Conservation (phyloP, 1,284 basidiomycete genomes). For the Lentinula novae-zelandiae region DNA sequence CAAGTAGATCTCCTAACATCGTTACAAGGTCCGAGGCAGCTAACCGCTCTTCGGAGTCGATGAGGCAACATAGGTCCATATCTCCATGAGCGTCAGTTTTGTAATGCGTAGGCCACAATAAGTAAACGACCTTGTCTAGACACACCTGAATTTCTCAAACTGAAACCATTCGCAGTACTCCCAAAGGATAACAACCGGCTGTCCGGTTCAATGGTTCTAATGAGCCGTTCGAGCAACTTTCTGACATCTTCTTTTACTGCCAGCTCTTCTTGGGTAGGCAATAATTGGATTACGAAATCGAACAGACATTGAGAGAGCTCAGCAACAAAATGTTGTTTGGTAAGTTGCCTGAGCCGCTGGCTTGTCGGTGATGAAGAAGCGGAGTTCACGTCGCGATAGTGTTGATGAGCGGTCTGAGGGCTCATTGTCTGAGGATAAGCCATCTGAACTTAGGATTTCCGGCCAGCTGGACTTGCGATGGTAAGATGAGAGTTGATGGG, state of each 20-base stretch:
- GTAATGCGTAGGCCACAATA: neutral
- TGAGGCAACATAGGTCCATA: slow-evolving; percentile 97
- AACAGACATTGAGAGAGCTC: slow-evolving; percentile 72
- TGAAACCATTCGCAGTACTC: slow-evolving; percentile 92
- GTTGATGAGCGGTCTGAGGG: slow-evolving; percentile 30
- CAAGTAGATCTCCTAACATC: slow-evolving; percentile 89
- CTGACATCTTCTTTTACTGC: slow-evolving; percentile 95
- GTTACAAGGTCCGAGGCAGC: slow-evolving; percentile 89
- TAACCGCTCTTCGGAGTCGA: slow-evolving; percentile 77
- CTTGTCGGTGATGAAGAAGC: slow-evolving; percentile 16
- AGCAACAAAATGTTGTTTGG: slow-evolving; percentile 58
- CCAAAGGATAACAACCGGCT: slow-evolving; percentile 92
- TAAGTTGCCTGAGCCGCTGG: slow-evolving; percentile 25
- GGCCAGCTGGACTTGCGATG: slow-evolving; percentile 11
- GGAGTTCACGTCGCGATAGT: slow-evolving; percentile 30
- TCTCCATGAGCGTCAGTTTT: slow-evolving; percentile 44
- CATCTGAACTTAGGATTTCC: slow-evolving; percentile 21
- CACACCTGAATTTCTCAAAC: slow-evolving; percentile 90
- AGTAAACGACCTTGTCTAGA: slow-evolving; percentile 13
- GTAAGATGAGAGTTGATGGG: slow-evolving; percentile 1
- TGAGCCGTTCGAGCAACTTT: slow-evolving; percentile 90
- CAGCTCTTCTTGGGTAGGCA: slow-evolving; percentile 87
- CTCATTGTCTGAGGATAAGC: slow-evolving; percentile 37
- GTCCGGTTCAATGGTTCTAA: slow-evolving; percentile 90
- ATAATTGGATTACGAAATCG: slow-evolving; percentile 86